Conservation (phyloP, 768 basidiomycete species). For the Pulveroboletus sp. region DNA sequence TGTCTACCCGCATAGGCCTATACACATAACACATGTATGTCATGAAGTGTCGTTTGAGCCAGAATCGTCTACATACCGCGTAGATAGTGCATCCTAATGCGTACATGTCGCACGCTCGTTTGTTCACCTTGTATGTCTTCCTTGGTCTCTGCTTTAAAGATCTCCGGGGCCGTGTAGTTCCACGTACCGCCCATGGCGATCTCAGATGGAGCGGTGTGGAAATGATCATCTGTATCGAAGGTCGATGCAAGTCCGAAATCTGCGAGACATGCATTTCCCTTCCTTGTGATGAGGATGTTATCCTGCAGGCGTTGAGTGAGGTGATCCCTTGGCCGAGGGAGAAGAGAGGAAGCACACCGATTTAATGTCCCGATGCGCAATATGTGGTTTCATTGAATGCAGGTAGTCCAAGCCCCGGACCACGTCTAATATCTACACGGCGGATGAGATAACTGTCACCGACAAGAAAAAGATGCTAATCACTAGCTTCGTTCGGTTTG, state of each 20-base stretch:
- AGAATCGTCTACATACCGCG: conserved; percentile 23
- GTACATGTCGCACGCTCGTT: conserved; percentile 36
- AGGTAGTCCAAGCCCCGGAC: conserved; percentile 41
- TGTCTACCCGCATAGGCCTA: conserved; percentile 17
- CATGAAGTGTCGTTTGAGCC: not conserved
- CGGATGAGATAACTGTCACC: not conserved
- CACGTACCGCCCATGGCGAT: conserved; percentile 13
- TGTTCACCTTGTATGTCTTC: conserved; percentile 18
- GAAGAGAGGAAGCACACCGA: conserved; percentile 18
- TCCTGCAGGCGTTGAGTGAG: conserved; percentile 29
- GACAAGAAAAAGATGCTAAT: conserved; percentile 5
- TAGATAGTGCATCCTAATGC: conserved; percentile 40
- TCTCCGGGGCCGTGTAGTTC: conserved; percentile 26
- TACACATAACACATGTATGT: no score
- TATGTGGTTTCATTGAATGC: conserved; percentile 36
- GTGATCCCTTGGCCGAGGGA: not conserved
- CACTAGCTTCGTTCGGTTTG: conserved; percentile 31
- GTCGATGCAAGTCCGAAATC: conserved; percentile 41
- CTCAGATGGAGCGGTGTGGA: conserved; percentile 8
- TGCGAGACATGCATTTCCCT: conserved; percentile 41
- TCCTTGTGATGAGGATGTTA: conserved; percentile 43
- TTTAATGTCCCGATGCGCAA: conserved; percentile 32
- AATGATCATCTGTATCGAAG: conserved; percentile 14
- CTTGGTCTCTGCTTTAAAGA: conserved; percentile 1
- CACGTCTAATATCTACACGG: conserved; percentile 38